These are phyloP conservation scores for Lantana camara DNA, from an alignment of 257 asterid genomes.

Conservation along the genomic window DNA sequence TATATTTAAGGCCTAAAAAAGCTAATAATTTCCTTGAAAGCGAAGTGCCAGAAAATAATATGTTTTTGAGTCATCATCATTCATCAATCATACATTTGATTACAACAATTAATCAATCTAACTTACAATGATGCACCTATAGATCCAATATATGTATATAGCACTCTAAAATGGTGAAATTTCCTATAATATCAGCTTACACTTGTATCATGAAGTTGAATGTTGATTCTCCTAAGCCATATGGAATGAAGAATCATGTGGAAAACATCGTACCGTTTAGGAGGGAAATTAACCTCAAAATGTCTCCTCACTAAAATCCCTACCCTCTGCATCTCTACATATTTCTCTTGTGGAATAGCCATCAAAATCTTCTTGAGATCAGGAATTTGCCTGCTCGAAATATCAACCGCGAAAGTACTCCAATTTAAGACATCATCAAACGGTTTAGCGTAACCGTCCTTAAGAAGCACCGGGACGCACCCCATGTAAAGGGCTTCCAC, in stretches of 20 bases:
- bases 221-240: slow-evolving; percentile 61
- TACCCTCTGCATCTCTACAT: slow-evolving; percentile 46
- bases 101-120: neutral
- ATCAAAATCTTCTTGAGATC: slow-evolving; percentile 52
- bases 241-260: slow-evolving; percentile 63
- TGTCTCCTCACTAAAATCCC: slow-evolving; percentile 49
- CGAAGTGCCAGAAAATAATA: neutral
- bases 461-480: slow-evolving; percentile 57
- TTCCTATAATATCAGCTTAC: slow-evolving; percentile 27
- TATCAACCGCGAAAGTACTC: slow-evolving; percentile 44
- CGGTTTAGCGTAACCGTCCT: slow-evolving; percentile 54
- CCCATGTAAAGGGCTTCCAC: slow-evolving; percentile 67
- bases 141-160: neutral
- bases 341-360: slow-evolving; percentile 34
- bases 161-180: no score
- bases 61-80: neutral
- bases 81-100: neutral
- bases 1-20: no score
- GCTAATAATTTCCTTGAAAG: neutral
- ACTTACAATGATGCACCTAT: neutral
- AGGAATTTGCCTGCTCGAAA: slow-evolving; percentile 35
- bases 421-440: slow-evolving; percentile 58
- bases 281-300: slow-evolving; percentile 63
- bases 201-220: slow-evolving; percentile 43
- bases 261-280: slow-evolving; percentile 52